Evolutionary conservation across 345 rosid genomes (phyloP).

Genomic region (Eucalyptus cladocalyx): DNA sequence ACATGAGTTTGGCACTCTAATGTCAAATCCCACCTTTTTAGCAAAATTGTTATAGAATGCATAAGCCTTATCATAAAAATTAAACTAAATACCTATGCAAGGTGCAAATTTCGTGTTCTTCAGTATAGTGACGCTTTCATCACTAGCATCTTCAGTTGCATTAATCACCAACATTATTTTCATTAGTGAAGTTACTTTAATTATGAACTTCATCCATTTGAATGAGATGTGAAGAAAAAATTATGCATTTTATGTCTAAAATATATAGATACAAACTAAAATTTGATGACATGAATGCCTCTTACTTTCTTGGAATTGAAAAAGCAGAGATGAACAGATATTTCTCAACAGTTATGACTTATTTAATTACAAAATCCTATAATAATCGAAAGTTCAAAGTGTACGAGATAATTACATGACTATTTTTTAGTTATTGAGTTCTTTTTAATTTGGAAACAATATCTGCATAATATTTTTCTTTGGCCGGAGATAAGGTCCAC

Average conservation of each 20-base stretch:
- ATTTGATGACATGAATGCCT: neutral
- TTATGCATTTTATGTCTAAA: neutral
- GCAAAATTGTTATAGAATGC: neutral
- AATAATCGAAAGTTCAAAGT: neutral
- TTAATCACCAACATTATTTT: neutral
- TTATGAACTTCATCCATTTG: neutral
- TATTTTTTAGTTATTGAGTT: neutral
- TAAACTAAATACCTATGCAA: neutral
- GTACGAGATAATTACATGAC: neutral
- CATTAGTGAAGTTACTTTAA: neutral
- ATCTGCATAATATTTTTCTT: neutral
- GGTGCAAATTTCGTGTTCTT: neutral
- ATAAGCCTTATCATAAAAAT: neutral
- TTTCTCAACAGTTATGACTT: neutral
- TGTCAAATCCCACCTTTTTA: neutral
- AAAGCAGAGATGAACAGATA: rapidly evolving
- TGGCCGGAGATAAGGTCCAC: neutral
- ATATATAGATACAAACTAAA: neutral
- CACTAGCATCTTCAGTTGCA: neutral
- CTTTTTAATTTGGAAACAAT: neutral
- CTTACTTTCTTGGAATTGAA: neutral
- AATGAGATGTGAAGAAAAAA: neutral
- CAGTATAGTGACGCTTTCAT: neutral
- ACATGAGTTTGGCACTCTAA: rapidly evolving
- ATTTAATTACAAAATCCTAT: neutral